Percentiles rank a stretch among this genome's conserved stretches.
Conservation (phyloP, 179 eudicot species). For the Pouteria campechiana region DNA sequence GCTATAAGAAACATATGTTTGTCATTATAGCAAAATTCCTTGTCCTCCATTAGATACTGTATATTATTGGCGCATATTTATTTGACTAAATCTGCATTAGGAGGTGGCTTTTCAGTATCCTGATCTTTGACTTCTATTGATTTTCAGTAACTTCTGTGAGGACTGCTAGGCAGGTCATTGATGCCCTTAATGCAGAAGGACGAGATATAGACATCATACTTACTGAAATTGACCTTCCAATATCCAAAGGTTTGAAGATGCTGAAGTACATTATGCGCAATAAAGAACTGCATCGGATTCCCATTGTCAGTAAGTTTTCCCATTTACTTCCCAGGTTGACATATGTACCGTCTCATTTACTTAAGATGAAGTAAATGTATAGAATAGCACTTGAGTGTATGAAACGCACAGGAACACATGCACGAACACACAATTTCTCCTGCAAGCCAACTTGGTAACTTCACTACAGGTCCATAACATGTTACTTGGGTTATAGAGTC, state of each 20-base stretch:
- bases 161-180: conserved; percentile 93
- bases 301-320: conserved; percentile 70
- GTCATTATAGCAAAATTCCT: no score
- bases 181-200: conserved; percentile 94
- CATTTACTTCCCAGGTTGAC: not conserved
- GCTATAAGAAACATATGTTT: no score
- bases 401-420: no score
- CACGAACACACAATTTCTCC: no score
- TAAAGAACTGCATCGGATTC: conserved; percentile 72
- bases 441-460: no score
- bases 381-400: no score
- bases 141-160: conserved; percentile 71
- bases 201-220: conserved; percentile 86
- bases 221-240: conserved; percentile 92
- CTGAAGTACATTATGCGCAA: conserved; percentile 84
- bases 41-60: no score
- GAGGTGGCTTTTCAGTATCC: conserved; percentile 1
- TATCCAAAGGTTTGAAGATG: conserved; percentile 83
- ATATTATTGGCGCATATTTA: no score
- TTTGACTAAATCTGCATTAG: no score
- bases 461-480: no score
- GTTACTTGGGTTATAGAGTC: no score
- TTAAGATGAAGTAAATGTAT: no score
- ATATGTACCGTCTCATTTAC: not conserved
- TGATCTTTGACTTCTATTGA: conserved; percentile 6